A percentile compares a stretch with the other conserved stretches of the same genome.
phyloP scores from a whole-genome alignment of 495 filamentous ascomycete species.

The Penicillium coprophilum region DNA sequence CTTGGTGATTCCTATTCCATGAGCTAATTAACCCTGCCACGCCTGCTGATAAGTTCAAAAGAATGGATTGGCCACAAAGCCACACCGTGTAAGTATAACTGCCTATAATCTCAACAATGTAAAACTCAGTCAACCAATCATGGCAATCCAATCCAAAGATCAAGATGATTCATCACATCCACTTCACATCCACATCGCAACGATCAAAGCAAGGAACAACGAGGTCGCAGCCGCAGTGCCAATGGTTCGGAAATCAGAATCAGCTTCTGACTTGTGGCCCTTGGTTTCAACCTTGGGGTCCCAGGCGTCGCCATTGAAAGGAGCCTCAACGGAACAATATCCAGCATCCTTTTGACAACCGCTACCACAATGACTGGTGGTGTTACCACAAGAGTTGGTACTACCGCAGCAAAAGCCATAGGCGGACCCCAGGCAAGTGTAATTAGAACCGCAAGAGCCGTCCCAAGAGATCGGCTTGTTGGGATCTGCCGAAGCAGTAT shows the following conservation, averaged over 20 bases:
- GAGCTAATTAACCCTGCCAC: background rate
- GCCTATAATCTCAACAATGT: conserved; percentile 5
- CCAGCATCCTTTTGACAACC: conserved; percentile 53
- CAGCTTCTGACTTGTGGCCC: conserved; percentile 21
- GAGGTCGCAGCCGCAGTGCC: conserved; percentile 26
- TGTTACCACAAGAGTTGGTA: conserved; percentile 49
- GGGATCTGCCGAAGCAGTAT: conserved; percentile 38
- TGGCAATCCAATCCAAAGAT: conserved; percentile 3
- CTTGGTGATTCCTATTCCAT: background rate
- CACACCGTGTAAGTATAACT: conserved; percentile 14
- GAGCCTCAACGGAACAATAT: conserved; percentile 37
- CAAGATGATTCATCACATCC: conserved; percentile 21
- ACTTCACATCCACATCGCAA: conserved; percentile 29
- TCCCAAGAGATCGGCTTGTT: conserved; percentile 45
- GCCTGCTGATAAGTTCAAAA: background rate
- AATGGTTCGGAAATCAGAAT: conserved; percentile 17
- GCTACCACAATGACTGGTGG: conserved; percentile 48
- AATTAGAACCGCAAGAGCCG: conserved; percentile 51
- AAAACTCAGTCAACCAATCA: conserved; percentile 2
- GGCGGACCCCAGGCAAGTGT: conserved; percentile 50
- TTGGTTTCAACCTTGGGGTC: conserved; percentile 16
- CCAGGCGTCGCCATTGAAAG: conserved; percentile 30
- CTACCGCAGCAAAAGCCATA: conserved; percentile 46
- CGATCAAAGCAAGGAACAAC: conserved; percentile 28
- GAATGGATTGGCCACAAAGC: conserved; percentile 12